Percentiles rank a stretch among this genome's conserved stretches.
phyloP scores from a whole-genome alignment of 176 grass and related monocot species.

The Musa beccarii region DNA sequence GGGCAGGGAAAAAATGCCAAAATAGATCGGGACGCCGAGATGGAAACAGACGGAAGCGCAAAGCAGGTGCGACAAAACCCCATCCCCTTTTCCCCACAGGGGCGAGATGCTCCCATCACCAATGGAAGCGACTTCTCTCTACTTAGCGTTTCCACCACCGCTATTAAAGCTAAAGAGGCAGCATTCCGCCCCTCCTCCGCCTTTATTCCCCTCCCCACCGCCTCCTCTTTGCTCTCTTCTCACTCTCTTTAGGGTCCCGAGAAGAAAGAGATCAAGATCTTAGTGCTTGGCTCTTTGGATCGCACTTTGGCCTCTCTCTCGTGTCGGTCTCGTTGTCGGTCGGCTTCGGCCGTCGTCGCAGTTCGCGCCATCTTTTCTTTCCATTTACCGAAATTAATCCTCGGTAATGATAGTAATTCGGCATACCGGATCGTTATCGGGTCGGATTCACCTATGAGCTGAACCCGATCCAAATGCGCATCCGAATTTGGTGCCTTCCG shows the following conservation, averaged over 20 bases:
- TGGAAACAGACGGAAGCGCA: neutral
- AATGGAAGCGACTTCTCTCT: neutral
- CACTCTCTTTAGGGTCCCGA: neutral
- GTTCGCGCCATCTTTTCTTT: no score
- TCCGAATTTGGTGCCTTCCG: no score
- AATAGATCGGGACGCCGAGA: neutral
- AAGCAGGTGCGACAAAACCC: neutral
- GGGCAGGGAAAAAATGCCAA: neutral
- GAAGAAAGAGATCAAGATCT: no score
- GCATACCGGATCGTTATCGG: no score
- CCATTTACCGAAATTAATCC: no score
- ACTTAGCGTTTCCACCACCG: neutral
- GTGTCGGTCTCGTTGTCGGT: no score
- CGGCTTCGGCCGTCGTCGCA: no score
- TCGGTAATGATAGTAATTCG: no score
- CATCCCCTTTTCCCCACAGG: neutral
- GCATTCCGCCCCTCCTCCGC: neutral
- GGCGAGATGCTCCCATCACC: neutral
- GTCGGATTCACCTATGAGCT: no score
- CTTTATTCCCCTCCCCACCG: neutral
- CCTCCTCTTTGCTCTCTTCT: neutral
- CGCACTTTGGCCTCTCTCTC: no score
- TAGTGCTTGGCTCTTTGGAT: no score
- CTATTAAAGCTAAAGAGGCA: neutral
- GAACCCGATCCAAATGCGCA: no score